Evolutionary conservation across 2,329 filamentous ascomycete species (phyloP).

Genomic region (Scopulariopsis brevicaulis): DNA sequence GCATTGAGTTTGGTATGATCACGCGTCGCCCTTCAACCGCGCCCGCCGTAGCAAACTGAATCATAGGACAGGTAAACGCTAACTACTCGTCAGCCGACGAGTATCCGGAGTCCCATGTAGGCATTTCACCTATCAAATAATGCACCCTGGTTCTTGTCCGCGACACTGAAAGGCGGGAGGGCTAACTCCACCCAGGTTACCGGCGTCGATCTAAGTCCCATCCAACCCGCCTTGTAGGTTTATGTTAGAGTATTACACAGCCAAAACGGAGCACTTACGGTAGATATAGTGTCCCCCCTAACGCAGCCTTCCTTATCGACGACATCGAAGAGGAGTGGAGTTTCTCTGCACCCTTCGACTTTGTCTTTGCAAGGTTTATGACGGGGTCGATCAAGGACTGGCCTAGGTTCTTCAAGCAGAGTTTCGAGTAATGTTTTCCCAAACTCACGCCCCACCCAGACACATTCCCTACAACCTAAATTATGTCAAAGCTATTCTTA

Average conservation of each 20-base stretch:
- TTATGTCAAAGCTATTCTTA: background rate
- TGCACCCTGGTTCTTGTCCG: too few species aligned
- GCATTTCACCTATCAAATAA: background rate
- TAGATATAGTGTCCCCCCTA: conserved; percentile 28
- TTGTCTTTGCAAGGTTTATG: conserved; percentile 23
- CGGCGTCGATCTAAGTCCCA: conserved; percentile 29
- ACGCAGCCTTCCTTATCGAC: conserved; percentile 34
- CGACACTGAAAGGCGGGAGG: background rate
- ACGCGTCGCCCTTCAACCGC: too few species aligned
- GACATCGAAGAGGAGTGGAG: conserved; percentile 28
- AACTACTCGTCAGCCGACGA: conserved; percentile 9
- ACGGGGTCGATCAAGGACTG: conserved; percentile 15
- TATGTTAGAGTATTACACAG: too few species aligned
- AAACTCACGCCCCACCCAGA: background rate
- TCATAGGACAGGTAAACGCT: too few species aligned
- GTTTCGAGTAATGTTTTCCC: conserved; percentile 14
- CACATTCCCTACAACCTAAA: background rate
- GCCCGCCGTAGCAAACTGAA: too few species aligned
- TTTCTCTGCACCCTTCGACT: conserved; percentile 25
- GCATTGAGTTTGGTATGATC: conserved; percentile 16
- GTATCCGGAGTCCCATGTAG: conserved; percentile 15
- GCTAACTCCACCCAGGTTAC: conserved; percentile 13
- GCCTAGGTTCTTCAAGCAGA: conserved; percentile 22
- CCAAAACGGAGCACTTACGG: background rate
- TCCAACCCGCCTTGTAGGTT: conserved; percentile 24